A percentile compares a stretch with the other conserved stretches of the same genome.
These are phyloP conservation scores for Aspergillus wentii DNA, from an alignment of 495 filamentous ascomycete species.

Conservation along the genomic window DNA sequence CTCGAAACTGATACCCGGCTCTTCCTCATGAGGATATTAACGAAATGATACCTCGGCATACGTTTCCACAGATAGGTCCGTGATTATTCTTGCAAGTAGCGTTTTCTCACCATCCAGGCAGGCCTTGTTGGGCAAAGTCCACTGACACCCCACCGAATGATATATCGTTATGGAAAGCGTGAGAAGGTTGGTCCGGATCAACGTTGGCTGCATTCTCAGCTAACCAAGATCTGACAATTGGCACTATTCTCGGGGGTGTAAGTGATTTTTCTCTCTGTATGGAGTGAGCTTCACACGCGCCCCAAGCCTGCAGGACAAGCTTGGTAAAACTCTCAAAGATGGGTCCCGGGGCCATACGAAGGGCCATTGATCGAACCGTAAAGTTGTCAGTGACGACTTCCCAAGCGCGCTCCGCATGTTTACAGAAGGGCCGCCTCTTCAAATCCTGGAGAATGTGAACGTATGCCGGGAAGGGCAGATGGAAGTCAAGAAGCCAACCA, in stretches of 20 bases:
- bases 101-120: no score
- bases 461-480: slow-evolving; percentile 53
- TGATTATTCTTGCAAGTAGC: no score
- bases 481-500: slow-evolving; percentile 34
- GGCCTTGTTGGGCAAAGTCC: no score
- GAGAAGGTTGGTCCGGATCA: no score
- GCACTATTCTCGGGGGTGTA: slow-evolving; percentile 42
- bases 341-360: slow-evolving; percentile 16
- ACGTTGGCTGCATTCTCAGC: no score
- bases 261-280: no score
- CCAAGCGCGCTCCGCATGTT: slow-evolving; percentile 37
- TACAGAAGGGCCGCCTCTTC: slow-evolving; percentile 25
- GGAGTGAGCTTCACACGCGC: slow-evolving; percentile 24
- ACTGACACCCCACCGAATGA: no score
- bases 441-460: slow-evolving; percentile 44
- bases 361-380: slow-evolving; percentile 26
- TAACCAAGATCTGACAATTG: slow-evolving; percentile 24
- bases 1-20: no score
- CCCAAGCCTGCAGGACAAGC: slow-evolving; percentile 45
- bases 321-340: slow-evolving; percentile 38
- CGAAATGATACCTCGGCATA: no score
- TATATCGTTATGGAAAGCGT: no score
- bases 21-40: no score
- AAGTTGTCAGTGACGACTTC: slow-evolving; percentile 46
- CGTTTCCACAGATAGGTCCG: no score